phyloP scores from a whole-genome alignment of 2,329 filamentous ascomycete species.

The Fusarium gaditjirri region DNA sequence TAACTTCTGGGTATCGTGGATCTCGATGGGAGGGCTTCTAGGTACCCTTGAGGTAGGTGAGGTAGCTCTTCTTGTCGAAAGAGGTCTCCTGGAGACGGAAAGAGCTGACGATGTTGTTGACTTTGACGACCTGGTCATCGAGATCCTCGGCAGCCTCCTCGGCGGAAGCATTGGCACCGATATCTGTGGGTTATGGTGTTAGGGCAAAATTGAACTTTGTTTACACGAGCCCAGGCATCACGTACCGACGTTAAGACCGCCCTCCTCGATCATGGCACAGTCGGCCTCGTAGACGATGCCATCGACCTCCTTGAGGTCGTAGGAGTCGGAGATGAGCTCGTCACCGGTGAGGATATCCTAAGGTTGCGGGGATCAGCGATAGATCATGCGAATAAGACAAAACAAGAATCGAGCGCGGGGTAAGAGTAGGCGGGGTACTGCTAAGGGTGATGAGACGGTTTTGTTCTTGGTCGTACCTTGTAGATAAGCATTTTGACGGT shows the following conservation, averaged over 20 bases:
- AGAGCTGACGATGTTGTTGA: constrained; percentile 93
- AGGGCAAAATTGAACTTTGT: constrained; percentile 4
- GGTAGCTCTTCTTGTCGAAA: constrained; percentile 91
- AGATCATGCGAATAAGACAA: constrained; percentile 32
- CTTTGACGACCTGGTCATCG: constrained; percentile 76
- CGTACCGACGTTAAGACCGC: constrained; percentile 77
- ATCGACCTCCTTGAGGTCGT: constrained; percentile 82
- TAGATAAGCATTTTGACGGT: constrained; percentile 77
- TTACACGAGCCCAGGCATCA: constrained; percentile 37
- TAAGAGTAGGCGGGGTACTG: constrained; percentile 15
- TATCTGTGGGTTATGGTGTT: constrained; percentile 64
- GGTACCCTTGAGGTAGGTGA: constrained; percentile 85
- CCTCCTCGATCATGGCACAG: constrained; percentile 88
- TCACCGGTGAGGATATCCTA: constrained; percentile 91
- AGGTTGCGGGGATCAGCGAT: constrained; percentile 45
- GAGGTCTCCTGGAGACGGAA: constrained; percentile 85
- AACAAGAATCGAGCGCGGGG: constrained; percentile 32
- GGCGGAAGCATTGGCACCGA: constrained; percentile 95
- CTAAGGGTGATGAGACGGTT: not conserved
- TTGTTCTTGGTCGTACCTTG: constrained; percentile 62
- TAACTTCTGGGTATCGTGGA: not conserved
- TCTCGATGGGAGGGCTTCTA: not conserved
- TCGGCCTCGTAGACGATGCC: constrained; percentile 88
- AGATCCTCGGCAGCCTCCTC: constrained; percentile 83
- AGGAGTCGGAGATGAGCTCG: constrained; percentile 98